A percentile compares a stretch with the other conserved stretches of the same genome.
Conservation (phyloP, 2,329 filamentous ascomycete genomes). For the Exophiala alcalophila region DNA sequence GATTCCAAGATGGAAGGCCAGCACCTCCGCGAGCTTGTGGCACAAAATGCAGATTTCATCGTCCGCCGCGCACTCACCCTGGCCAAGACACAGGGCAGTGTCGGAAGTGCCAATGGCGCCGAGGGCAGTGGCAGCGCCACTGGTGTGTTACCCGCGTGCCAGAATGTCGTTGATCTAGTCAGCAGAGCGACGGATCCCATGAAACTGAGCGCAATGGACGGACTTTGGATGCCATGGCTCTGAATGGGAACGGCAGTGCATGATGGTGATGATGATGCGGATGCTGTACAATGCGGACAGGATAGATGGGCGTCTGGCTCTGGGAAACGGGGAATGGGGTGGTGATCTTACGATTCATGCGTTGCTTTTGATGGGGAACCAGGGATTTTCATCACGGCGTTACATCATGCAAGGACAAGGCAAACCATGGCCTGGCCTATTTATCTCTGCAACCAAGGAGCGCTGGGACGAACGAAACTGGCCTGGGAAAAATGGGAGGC, state of each 20-base stretch:
- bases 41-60: conserved; percentile 83
- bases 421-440: too few species aligned
- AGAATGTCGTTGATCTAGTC: conserved; percentile 93
- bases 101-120: conserved; percentile 4
- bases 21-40: conserved; percentile 74
- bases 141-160: conserved; percentile 83
- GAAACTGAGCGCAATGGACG: conserved; percentile 82
- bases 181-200: conserved; percentile 90
- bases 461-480: too few species aligned
- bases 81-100: conserved; percentile 57
- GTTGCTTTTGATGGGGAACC: too few species aligned
- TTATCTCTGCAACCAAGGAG: too few species aligned
- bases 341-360: too few species aligned
- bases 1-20: conserved; percentile 57
- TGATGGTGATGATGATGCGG: not conserved
- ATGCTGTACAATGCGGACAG: too few species aligned
- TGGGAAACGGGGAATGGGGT: not conserved
- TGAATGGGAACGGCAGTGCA: conserved; percentile 38
- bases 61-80: conserved; percentile 86
- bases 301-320: too few species aligned
- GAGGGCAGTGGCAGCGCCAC: conserved; percentile 13
- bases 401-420: too few species aligned
- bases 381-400: too few species aligned
- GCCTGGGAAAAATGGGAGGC: too few species aligned
- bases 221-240: conserved; percentile 96